A percentile compares a stretch with the other conserved stretches of the same genome.
Conservation (phyloP, 176 grass and related monocot species). For the Raddia distichophylla region DNA sequence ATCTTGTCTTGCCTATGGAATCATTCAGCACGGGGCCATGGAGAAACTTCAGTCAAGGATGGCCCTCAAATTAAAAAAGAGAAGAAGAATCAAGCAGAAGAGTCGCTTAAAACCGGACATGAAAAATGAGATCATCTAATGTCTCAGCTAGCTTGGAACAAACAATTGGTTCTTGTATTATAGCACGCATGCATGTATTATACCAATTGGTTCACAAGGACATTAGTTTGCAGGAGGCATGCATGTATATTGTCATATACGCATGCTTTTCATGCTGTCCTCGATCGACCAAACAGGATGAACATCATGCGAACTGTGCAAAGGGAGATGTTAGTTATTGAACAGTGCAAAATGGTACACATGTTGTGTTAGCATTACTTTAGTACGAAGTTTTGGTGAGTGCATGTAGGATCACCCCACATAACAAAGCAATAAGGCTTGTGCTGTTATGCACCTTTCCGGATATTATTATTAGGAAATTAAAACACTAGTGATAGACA, state of each 20-base stretch:
- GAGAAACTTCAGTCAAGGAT: constrained; percentile 3
- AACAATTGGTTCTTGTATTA: too few relatives aligned
- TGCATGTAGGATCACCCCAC: neutral
- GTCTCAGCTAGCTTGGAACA: neutral
- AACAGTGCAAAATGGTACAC: neutral
- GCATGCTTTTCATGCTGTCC: too few relatives aligned
- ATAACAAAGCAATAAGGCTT: neutral
- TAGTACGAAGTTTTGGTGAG: neutral
- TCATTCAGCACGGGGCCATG: constrained; percentile 30
- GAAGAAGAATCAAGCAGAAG: too few relatives aligned
- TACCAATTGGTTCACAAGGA: too few relatives aligned
- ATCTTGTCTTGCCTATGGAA: constrained; percentile 26
- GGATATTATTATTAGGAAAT: too few relatives aligned
- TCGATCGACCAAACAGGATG: too few relatives aligned
- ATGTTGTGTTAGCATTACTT: neutral
- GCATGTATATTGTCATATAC: too few relatives aligned
- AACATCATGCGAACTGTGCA: too few relatives aligned
- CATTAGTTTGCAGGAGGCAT: too few relatives aligned
- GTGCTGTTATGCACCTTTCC: neutral
- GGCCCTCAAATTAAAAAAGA: constrained; percentile 2
- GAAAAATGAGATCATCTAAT: neutral
- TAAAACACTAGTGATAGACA: too few relatives aligned
- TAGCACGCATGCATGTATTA: too few relatives aligned
- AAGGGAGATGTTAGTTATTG: neutral
- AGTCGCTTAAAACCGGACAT: too few relatives aligned